A percentile compares a stretch with the other conserved stretches of the same genome.
phyloP scores from a whole-genome alignment of 176 grass and related monocot species.

The Eragrostis nindensis region DNA sequence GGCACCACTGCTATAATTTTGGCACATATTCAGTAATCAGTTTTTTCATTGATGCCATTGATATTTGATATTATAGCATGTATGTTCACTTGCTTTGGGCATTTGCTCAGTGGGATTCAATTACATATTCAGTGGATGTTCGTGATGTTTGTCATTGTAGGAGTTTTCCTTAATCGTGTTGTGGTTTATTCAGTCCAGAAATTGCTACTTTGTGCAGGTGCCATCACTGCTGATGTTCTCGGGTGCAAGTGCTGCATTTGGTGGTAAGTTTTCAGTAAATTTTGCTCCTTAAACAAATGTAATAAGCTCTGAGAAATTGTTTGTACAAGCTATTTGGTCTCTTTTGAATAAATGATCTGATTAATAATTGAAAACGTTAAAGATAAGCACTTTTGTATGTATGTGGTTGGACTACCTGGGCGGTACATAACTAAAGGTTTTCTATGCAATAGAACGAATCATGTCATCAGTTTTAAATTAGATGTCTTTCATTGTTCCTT shows the following conservation, averaged over 20 bases:
- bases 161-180: not conserved
- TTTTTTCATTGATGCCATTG: not conserved
- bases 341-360: not conserved
- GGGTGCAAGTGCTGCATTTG: conserved; percentile 85
- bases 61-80: not conserved
- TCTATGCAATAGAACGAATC: conserved; percentile 13
- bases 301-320: not conserved
- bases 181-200: not conserved
- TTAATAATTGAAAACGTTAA: not conserved
- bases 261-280: conserved; percentile 52
- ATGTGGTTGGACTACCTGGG: not conserved
- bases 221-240: conserved; percentile 80
- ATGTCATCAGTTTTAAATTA: not conserved
- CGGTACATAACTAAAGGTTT: not conserved
- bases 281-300: not conserved
- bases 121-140: not conserved
- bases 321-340: not conserved
- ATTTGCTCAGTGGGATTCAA: not conserved
- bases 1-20: not conserved
- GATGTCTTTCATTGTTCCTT: not conserved
- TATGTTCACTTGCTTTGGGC: not conserved
- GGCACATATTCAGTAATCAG: not conserved
- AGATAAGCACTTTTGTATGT: not conserved
- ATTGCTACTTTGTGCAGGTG: conserved; percentile 52
- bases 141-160: not conserved